phyloP scores from a whole-genome alignment of 805 yeast species.

The Spathaspora boniae region DNA sequence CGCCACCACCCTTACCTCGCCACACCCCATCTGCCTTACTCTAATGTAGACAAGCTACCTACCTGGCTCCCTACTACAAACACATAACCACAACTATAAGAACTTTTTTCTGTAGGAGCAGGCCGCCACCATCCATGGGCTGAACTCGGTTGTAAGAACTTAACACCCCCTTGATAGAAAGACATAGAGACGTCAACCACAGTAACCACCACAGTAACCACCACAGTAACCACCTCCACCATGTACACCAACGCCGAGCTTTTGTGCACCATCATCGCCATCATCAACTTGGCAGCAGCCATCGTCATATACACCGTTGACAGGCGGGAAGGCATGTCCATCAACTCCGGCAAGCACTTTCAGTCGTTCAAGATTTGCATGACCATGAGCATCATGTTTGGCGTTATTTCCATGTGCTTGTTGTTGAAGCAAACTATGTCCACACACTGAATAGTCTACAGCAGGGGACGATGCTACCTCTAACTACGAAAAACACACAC shows the following conservation, averaged over 20 bases:
- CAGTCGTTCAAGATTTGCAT: slow-evolving; percentile 18
- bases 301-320: slow-evolving; percentile 15
- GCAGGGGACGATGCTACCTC: not conserved
- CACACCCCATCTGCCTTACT: too few species aligned
- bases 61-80: too few species aligned
- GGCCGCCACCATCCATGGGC: too few species aligned
- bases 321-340: slow-evolving; percentile 11
- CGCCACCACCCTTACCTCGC: too few species aligned
- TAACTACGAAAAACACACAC: too few species aligned
- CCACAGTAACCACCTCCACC: not conserved
- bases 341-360: slow-evolving; percentile 17
- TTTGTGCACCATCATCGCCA: slow-evolving; percentile 16
- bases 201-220: not conserved
- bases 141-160: too few species aligned
- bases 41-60: too few species aligned
- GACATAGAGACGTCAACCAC: too few species aligned
- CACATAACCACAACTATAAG: too few species aligned
- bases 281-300: slow-evolving; percentile 15
- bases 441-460: not conserved
- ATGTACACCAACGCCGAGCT: slow-evolving; percentile 13
- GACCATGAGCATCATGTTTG: slow-evolving; percentile 17
- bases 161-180: too few species aligned
- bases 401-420: slow-evolving; percentile 14
- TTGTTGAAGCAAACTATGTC: slow-evolving; percentile 6
- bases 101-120: too few species aligned